Conservation (phyloP, 352 stramenopile genomes). For the Blastocystis sp. region DNA sequence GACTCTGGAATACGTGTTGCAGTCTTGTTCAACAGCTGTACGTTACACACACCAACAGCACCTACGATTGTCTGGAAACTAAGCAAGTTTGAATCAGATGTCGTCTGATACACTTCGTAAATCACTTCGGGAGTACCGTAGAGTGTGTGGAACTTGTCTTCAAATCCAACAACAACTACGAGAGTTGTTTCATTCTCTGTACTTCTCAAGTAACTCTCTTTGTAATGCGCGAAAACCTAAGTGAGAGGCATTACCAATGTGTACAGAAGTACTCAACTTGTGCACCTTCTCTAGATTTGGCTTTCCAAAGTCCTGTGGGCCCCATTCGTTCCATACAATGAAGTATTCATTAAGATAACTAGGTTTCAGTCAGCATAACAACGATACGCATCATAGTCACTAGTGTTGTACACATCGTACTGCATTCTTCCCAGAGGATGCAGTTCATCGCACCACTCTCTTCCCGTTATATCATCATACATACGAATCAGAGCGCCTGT, state of each 20-base stretch:
- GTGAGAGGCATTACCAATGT: not conserved
- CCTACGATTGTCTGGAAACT: not conserved
- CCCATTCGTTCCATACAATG: slow-evolving; percentile 63
- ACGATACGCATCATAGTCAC: slow-evolving; percentile 8
- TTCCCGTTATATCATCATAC: not conserved
- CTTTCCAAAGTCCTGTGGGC: slow-evolving; percentile 59
- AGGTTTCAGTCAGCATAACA: not conserved
- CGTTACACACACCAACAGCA: not conserved
- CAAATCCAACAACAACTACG: slow-evolving; percentile 10
- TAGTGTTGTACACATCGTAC: slow-evolving; percentile 53
- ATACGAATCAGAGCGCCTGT: slow-evolving; percentile 15
- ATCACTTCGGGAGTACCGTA: not conserved
- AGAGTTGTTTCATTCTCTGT: not conserved
- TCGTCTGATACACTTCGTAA: not conserved
- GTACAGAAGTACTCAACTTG: not conserved
- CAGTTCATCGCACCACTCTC: slow-evolving; percentile 41
- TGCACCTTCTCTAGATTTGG: slow-evolving; percentile 41
- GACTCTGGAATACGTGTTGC: slow-evolving; percentile 57
- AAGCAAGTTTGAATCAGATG: not conserved
- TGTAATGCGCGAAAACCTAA: not conserved
- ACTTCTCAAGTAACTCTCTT: not conserved
- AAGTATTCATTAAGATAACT: slow-evolving; percentile 59
- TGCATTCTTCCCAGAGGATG: not conserved
- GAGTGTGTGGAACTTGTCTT: not conserved
- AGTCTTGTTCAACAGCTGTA: slow-evolving; percentile 51